Conservation (phyloP, 805 yeast species). For the Kregervanrija fluxuum region DNA sequence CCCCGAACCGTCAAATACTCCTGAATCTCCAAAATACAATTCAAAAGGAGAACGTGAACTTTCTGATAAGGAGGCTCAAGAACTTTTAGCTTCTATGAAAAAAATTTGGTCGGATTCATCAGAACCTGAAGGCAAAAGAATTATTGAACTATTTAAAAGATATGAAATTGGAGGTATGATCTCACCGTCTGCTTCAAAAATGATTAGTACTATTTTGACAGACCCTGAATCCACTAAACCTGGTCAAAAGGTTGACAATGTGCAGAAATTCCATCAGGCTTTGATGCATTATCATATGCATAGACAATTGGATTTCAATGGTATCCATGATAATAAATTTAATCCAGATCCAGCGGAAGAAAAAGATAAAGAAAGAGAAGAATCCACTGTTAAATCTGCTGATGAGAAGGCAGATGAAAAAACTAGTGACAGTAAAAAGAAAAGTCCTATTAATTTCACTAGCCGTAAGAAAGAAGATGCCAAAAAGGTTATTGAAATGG, state of each 20-base stretch:
- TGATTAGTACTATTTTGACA: constrained; percentile 21
- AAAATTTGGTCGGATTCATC: constrained; percentile 20
- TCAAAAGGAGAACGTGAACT: constrained; percentile 22
- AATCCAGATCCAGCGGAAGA: constrained; percentile 14
- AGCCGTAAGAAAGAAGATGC: constrained; percentile 6
- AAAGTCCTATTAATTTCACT: constrained; percentile 5
- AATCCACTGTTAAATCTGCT: neutral
- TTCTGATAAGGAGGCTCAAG: constrained; percentile 22
- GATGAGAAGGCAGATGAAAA: constrained; percentile 2
- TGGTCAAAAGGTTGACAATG: constrained; percentile 25
- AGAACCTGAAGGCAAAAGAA: constrained; percentile 12
- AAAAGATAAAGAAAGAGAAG: neutral
- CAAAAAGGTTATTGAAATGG: constrained; percentile 13
- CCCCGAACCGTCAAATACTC: constrained; percentile 5
- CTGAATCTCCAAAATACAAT: constrained; percentile 14
- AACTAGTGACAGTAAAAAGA: constrained; percentile 1
- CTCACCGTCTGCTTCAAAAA: constrained; percentile 23
- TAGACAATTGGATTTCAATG: constrained; percentile 19
- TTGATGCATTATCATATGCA: constrained; percentile 25
- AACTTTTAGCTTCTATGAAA: constrained; percentile 18
- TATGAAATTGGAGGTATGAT: constrained; percentile 27
- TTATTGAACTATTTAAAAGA: constrained; percentile 18
- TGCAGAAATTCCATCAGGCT: constrained; percentile 24
- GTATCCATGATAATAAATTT: constrained; percentile 17
- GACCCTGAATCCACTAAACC: constrained; percentile 19